Evolutionary conservation across 495 filamentous ascomycete genomes (phyloP), one percentile per base, ranked within the genome.

Genomic region (Hypoxylon intermedium): DNA sequence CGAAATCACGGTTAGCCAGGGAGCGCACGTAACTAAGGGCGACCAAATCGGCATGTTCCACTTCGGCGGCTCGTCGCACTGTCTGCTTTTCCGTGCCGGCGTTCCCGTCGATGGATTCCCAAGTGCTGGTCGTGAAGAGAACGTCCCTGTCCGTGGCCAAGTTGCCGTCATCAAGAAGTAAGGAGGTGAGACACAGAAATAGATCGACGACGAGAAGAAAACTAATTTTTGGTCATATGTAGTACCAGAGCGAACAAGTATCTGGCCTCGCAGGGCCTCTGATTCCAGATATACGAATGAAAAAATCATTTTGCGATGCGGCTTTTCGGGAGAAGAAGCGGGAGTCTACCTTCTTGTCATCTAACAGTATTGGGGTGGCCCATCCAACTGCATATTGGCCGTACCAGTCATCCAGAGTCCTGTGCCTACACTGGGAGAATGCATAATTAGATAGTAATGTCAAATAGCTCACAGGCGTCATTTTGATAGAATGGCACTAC

Each of bases 1-100:
- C 37, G 85, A 91, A 53, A 82, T 88, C 20, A 83, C 79, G 6
- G 85, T 89, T 1, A 73, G 74, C 52, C 78, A 83, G 44, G 88
- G 86, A 0, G 77, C 89, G 67, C 73, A 75, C 28, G 60, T 90
- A 42, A 71, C 68, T 9, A 90, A 89, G 73, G 88, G 87, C 12
- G 83, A 90, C 6, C 71, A 88, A 68, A 72, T 85, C 33, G 88
- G 87, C 16, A 89, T 88, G 86, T 90, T 90, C 69, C 87, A 90
- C 68, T 90, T 86, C 71, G 88, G 88, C 11, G 88, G 88, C 3
- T 84, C 80, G 7, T 85, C 82, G 4, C 80, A 88, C 60, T 87
- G 83, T 54, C 58, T 90, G 60, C 58, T 90, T 1, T 89, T 90
- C 52, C 56, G 77, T 7, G 60, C 72, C 49, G 75, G 67, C 6